Base-by-base conservation (phyloP, 495 filamentous ascomycete species). In the Penicillium daleae region DNA sequence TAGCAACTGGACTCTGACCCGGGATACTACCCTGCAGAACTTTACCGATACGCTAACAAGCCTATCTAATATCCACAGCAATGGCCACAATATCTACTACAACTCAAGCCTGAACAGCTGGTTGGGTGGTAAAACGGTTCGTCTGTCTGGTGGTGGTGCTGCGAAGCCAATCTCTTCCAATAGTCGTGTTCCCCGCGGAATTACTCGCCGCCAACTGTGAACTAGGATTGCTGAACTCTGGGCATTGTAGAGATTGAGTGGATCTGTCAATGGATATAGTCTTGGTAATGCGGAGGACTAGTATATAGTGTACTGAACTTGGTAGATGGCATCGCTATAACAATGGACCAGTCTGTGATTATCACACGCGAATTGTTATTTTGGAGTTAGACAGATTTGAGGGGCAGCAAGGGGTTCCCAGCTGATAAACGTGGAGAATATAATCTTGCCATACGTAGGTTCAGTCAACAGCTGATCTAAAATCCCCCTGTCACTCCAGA, bases 91-190 rank as follows among this genome's bases (percentile, higher is more conserved):
- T 2, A 29, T 66, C 2, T 56, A 66, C 53, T 66, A 62, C n/a
- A 62, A 66, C 52, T 29, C 55, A 32, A 62, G 48, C 35, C 49
- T 55, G 0, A 66, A 44, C 40, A 56, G 46, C 15, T 66, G 64
- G 59, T 21, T 67, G 46, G 29, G 56, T 13, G 61, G 65, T 8
- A 65, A 65, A 39, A 67, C 58, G 0, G 19, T 61, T 32, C 29
- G 27, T 35, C 58, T 64, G n/a, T 22, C 54, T 37, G 57, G 60
- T 9, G 57, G 69, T 49, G 63, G 57, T 42, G 56, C 44, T 56
- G 61, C 60, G 44, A 46, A 52, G 77, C 79, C 13, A 42, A 56
- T 60, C 33, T 35, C 62, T 21, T 60, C 40, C 1, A 55, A 33
- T 22, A 49, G 46, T 24, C 46, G 46, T 27, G 46, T 49, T 12